Base-by-base conservation (phyloP, 23 red algal species). In the Gracilaria caudata region DNA sequence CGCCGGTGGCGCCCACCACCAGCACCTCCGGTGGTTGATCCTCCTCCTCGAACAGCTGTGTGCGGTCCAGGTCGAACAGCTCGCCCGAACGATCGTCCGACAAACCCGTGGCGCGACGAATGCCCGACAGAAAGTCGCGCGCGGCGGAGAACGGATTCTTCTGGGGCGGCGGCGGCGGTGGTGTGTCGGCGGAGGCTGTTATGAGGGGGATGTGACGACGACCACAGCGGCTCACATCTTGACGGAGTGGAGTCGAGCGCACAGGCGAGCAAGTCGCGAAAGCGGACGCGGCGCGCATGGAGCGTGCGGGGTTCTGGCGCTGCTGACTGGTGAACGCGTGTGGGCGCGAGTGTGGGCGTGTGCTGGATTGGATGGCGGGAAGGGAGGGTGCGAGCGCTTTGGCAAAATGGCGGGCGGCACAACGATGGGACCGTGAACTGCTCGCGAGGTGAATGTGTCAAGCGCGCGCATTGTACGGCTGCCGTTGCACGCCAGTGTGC, bases 1-100 rank as follows among this genome's bases (percentile, higher is more conserved):
- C 59, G 29, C 96, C 96, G 9, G 96, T 95, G n/a, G 96, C 96
- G 37, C 96, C 96, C 8, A 87, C 86, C 30, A 98, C 92, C 20
- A 98, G 87, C 32, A 98, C 96, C 56, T 92, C 86, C 23, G 90
- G 90, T 12, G 90, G 72, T n/a, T 87, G 78, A 25, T 78, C 89
- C 12, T 65, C 53, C 24, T 81, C 84, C n/a, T 84, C 90, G 58
- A 59, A 74, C n/a, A 84, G 72, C 57, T 49, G 51, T 32, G 68
- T 38, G 26, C 86, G 74, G 45, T 90, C 86, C 39, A 81, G 63
- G 73, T 79, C 73, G 77, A 90, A 90, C 25, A 81, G 39, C 29
- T 63, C 56, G 34, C 81, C 73, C 13, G 64, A 68, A 23, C 38
- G 33, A 5, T 51, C 74, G n/a, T 51, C 32, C 72, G 46, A 5